Evolutionary conservation across 2,329 filamentous ascomycete genomes (phyloP), one percentile per base, ranked within the genome.

Genomic region (Trichophyton simii): DNA sequence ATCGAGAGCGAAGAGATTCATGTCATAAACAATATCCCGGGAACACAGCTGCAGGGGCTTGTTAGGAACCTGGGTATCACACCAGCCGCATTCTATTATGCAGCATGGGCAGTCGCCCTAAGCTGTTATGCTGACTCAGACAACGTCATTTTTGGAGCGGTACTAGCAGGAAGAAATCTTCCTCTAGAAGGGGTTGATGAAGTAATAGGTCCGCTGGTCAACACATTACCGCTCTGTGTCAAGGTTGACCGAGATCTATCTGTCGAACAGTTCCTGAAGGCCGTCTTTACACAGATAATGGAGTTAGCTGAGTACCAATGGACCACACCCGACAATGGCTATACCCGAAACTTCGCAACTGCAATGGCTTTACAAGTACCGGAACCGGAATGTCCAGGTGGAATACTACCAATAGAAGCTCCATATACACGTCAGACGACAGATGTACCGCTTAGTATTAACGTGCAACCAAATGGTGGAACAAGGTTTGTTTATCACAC

Each of bases 251-350:
- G 22, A 46, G 34, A n/a, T 6, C 3, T n/a, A 11, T 31, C 44
- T 2, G 20, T 41, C 3, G 9, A 31, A 34, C 41, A 42, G 1
- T 59, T 52, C 15, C 71, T 86, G 3, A 75, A 79, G 57, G 69
- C 72, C 1, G 75, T 86, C 3, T 82, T 85, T 44, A 71, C 79
- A 22, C 76, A 79, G 60, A 79, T 77, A 0, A 73, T 81, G 0
- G 71, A 75, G 4, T 77, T 81, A 59, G 82, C 84, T 78, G 83
- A 83, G 65, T 82, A 79, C 69, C 11, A 60, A 65, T 31, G 65
- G 61, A 22, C 6, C 73, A 8, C 72, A 72, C 58, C 36, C 73
- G 9, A 66, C 67, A 15, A 41, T 63, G 18, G 63, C 38, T 15
- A 63, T 57, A 25, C 50, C 48, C 0, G 48, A 50, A 13, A 28